Conservation (phyloP, 305 asterid genomes). For the Nicotiana rustica region DNA sequence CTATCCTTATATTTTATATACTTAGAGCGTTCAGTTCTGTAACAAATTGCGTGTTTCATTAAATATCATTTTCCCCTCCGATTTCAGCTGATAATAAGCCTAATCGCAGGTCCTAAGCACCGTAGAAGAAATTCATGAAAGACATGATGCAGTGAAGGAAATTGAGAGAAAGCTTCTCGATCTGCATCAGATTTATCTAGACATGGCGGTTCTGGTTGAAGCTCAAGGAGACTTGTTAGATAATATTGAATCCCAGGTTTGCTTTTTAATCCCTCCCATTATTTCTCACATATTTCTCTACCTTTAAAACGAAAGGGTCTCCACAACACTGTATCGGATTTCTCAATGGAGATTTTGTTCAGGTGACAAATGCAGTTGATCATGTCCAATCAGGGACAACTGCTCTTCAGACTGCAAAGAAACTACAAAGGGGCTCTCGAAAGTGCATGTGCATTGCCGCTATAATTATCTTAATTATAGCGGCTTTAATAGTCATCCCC, state of each 20-base stretch:
- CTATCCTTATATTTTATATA: not conserved
- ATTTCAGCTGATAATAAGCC: conserved; percentile 11
- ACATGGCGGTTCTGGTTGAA: conserved; percentile 78
- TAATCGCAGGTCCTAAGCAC: conserved; percentile 64
- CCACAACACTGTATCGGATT: conserved; percentile 30
- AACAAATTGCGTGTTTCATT: not conserved
- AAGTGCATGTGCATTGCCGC: conserved; percentile 73
- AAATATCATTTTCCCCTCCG: not conserved
- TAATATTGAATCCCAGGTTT: conserved; percentile 88
- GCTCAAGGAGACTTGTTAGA: conserved; percentile 88
- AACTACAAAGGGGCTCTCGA: conserved; percentile 70
- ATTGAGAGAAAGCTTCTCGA: conserved; percentile 88
- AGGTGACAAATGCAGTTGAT: conserved; percentile 81
- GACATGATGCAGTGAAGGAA: conserved; percentile 85
- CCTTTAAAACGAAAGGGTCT: conserved; percentile 8
- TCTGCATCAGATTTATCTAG: conserved; percentile 87
- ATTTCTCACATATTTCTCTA: not conserved
- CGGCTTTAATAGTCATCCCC: conserved; percentile 48
- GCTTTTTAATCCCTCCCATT: conserved; percentile 30
- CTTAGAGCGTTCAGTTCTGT: not conserved
- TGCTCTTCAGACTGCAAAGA: conserved; percentile 81
- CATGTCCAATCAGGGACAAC: conserved; percentile 73
- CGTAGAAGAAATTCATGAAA: conserved; percentile 88
- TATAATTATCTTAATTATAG: conserved; percentile 54
- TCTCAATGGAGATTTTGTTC: conserved; percentile 39